Conservation (phyloP, 1,284 basidiomycete genomes). For the Tausonia pullulans region DNA sequence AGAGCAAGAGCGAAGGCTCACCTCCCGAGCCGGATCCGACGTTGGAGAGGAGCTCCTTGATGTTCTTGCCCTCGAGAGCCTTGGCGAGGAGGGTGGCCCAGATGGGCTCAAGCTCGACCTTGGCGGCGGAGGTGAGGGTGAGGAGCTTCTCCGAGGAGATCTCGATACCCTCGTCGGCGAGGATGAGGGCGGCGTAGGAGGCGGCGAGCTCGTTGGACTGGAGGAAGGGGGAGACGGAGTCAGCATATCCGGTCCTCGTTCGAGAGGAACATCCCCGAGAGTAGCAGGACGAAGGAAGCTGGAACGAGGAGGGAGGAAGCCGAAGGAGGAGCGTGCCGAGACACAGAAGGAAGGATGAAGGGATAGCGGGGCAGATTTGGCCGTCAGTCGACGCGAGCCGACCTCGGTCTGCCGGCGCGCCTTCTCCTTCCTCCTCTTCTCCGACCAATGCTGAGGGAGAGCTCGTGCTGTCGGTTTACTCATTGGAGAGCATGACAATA, state of each 20-base stretch:
- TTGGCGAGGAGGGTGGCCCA: constrained; percentile 96
- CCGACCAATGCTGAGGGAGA: too few relatives aligned
- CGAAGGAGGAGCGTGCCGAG: not conserved
- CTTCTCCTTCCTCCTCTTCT: constrained; percentile 36
- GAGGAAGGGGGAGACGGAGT: not conserved
- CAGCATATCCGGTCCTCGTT: too few relatives aligned
- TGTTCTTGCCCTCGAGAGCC: constrained; percentile 93
- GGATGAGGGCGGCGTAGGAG: constrained; percentile 88
- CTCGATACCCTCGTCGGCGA: constrained; percentile 92
- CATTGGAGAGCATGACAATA: too few relatives aligned
- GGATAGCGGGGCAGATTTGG: too few relatives aligned
- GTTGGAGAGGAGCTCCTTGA: constrained; percentile 89
- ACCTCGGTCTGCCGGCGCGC: constrained; percentile 25
- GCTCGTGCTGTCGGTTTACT: too few relatives aligned
- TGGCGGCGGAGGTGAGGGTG: constrained; percentile 86
- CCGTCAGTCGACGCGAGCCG: too few relatives aligned
- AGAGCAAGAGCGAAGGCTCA: not conserved
- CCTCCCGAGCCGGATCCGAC: constrained; percentile 68
- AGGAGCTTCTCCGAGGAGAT: constrained; percentile 95
- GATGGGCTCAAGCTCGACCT: constrained; percentile 89
- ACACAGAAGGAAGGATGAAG: too few relatives aligned
- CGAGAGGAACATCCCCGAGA: too few relatives aligned
- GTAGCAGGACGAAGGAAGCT: constrained; percentile 28
- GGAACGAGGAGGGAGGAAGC: constrained; percentile 36
- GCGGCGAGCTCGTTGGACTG: constrained; percentile 56